Evolutionary conservation across 2,329 filamentous ascomycete genomes (phyloP), one percentile per base, ranked within the genome.

Genomic region (Arthrobotrys entomopaga): DNA sequence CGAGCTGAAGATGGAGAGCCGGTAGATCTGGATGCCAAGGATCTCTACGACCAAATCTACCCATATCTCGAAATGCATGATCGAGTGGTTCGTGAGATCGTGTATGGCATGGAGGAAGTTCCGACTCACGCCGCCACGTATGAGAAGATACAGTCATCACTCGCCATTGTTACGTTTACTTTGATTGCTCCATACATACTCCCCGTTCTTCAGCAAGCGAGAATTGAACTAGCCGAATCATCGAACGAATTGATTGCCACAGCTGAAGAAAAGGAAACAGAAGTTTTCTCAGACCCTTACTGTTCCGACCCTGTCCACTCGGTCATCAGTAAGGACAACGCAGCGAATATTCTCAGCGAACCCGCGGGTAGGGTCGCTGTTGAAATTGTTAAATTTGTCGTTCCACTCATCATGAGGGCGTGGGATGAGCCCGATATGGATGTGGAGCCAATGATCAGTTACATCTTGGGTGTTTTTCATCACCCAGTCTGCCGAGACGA

Each of bases 281-380:
- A 76, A 88, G 87, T 1, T 91, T 73, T 73, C 54, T 57, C 61
- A 19, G 89, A 97, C 77, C 90, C 95, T 79, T 76, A 86, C 63
- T 90, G 84, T 76, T 89, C 88, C 19, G 90, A 97, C 79, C 94
- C 93, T 0, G 97, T 94, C 1, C 93, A 97, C 83, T 96, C 92
- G 19, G 97, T 97, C 93, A 84, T 97, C 64, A 93, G 92, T 72
- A 97, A 97, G 84, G 93, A 97, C 79, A 93, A 97, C 82, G 97
- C 97, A 81, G 91, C 90, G 76, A 96, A 96, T 80, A 84, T 90
- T 80, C 97, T 75, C 97, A 97, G 81, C 92, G 97, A 81, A 87
- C 93, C 54, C n/a, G 93, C 92, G 52, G 93, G 93, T 65, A 90
- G 89, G 79, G 87, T 93, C 75, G 92, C 93, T 29, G 91, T 90